Base-by-base conservation (phyloP, 2,329 filamentous ascomycete species). In the Fragosphaeria purpurea region DNA sequence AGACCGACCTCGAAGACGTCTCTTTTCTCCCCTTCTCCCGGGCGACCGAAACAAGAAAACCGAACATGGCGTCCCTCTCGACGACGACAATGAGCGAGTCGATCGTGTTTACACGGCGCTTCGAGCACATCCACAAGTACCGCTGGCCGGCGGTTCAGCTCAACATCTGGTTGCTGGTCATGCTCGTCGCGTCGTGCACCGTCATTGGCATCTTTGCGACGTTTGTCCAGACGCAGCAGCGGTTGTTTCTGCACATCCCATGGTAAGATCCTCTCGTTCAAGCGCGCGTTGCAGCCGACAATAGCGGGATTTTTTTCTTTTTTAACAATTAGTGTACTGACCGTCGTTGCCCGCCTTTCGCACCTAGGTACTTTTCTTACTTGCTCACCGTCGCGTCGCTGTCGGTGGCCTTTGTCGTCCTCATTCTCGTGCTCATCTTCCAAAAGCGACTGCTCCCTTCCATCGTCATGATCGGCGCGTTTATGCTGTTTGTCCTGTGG, bases 101-200 rank as follows among this genome's bases (percentile, higher is more conserved):
- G 60, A 64, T 70, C 41, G 46, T 46, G 30, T 43, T 41, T 22
- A 22, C 22, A 22, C 22, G 22, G 22, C 7, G 51, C 70, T 72
- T 69, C 40, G 60, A 68, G 53, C 71, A 70, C 57, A 65, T 80
- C 4, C 76, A 77, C 60, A 75, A 74, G 41, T 85, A 85, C 70
- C 79, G 80, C 67, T 85, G 82, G 82, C 82, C 82, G 13, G 77
- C 79, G n/a, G 64, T 79, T 50, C 77, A 82, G 64, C 71, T 85
- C 52, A 83, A 83, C 61, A 65, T 84, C 47, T 84, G 82, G 79
- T 78, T 85, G 61, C 68, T 85, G 46, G 68, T 83, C 57, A 83
- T 85, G 75, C 68, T 85, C 9, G 69, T 80, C 4, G 73, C 78
- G 1, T 74, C 77, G 5, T 69, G 72, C 49, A 74, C 73, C 48